Evolutionary conservation across 768 basidiomycete genomes (phyloP), one percentile per base, ranked within the genome.

Genomic region (Phaffia australis): DNA sequence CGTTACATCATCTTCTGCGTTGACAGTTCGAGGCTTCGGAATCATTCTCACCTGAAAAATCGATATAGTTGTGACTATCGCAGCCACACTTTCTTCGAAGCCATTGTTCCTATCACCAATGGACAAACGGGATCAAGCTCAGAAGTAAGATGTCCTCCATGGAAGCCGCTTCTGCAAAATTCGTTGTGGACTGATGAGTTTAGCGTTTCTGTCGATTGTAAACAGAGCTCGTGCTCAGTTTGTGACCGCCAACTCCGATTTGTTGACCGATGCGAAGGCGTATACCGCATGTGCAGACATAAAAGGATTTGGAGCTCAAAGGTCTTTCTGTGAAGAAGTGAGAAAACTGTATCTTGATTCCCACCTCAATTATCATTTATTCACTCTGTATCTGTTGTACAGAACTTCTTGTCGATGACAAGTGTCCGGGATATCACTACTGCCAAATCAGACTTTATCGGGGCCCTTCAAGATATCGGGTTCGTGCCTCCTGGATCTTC

Each of bases 41-140:
- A n/a, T n/a, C n/a, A n/a, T n/a, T n/a, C n/a, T n/a, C n/a, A n/a
- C n/a, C n/a, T 1, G 7, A n/a, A n/a, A n/a, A n/a, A n/a, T n/a
- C n/a, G n/a, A n/a, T n/a, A n/a, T 62, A 71, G 80, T 89, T 16
- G 79, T 93, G 35, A 90, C 88, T 1, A 82, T 93, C 46, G 87
- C 85, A 0, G 89, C 91, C 21, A 80, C 83, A 67, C 77, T 97
- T 47, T 93, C 91, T 1, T 87, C 87, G 4, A 97, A 93, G 72
- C 86, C 92, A 0, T 76, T 97, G 57, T 97, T 95, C 76, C 70
- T 84, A 16, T 88, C 77, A 68, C 89, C 91, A 0, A 80, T 87
- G 75, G 90, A 93, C 32, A 86, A 86, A 74, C 81, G 89, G 5
- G 87, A 94, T 19, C 88, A 89, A 71, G 85, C 87, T 1, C 81